These are phyloP conservation scores for Kalmusia sp. DNA, from an alignment of 2,329 filamentous ascomycete genomes.

Conservation along the genomic window DNA sequence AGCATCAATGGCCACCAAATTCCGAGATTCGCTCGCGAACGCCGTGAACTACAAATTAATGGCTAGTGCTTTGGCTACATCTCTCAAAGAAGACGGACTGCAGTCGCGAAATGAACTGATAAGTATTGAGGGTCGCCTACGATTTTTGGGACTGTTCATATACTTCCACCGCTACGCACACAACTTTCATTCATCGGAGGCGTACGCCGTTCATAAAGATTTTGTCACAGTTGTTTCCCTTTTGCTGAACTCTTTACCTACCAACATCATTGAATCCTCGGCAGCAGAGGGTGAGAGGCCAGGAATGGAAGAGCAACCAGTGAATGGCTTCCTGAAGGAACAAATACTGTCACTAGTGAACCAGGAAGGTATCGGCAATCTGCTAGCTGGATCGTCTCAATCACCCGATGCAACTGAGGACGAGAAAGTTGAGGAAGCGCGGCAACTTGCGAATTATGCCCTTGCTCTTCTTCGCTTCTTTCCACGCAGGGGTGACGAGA, in stretches of 20 bases:
- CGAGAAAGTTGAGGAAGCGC: constrained; percentile 64
- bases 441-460: constrained; percentile 83
- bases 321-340: constrained; percentile 63
- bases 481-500: constrained; percentile 80
- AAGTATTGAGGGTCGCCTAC: constrained; percentile 55
- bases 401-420: constrained; percentile 45
- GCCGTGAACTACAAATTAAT: constrained; percentile 60
- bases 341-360: constrained; percentile 77
- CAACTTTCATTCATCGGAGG: constrained; percentile 45
- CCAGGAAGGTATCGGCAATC: constrained; percentile 73
- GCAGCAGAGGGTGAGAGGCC: constrained; percentile 36
- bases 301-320: constrained; percentile 27
- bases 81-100: constrained; percentile 34
- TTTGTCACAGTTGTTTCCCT: constrained; percentile 64
- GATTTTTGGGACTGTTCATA: constrained; percentile 67
- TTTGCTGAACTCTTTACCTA: constrained; percentile 63
- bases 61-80: constrained; percentile 39
- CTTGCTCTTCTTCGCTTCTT: constrained; percentile 87
- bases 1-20: constrained; percentile 26
- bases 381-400: constrained; percentile 57
- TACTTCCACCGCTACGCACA: constrained; percentile 62
- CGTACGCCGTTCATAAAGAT: constrained; percentile 56
- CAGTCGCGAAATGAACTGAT: constrained; percentile 35
- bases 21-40: constrained; percentile 51
- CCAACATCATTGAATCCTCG: constrained; percentile 61